These are phyloP conservation scores for Xylariaceae sp. DNA, from an alignment of 2,329 filamentous ascomycete genomes.

Conservation along the genomic window DNA sequence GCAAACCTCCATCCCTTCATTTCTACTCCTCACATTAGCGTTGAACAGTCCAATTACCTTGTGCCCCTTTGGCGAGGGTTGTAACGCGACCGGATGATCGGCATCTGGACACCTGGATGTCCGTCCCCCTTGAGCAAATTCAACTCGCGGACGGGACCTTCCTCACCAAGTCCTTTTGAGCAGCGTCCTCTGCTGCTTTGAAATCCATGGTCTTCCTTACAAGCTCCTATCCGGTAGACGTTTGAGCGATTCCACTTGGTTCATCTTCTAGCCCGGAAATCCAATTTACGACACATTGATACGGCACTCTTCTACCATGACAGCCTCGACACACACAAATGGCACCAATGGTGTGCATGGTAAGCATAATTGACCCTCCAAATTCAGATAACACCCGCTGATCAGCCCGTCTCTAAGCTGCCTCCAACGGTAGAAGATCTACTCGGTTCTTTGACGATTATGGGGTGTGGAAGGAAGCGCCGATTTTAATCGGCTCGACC, in stretches of 20 bases:
- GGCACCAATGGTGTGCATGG: conserved; percentile 36
- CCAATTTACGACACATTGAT: not conserved
- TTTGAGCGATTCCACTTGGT: not conserved
- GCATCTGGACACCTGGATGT: conserved; percentile 29
- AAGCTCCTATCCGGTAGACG: not conserved
- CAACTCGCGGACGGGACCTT: conserved; percentile 10
- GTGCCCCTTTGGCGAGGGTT: conserved; percentile 26
- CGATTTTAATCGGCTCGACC: conserved; percentile 71
- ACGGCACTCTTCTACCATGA: conserved; percentile 28
- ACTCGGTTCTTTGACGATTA: conserved; percentile 60
- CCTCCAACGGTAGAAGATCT: conserved; percentile 33
- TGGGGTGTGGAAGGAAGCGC: conserved; percentile 74
- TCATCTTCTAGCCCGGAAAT: not conserved
- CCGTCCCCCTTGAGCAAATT: conserved; percentile 22
- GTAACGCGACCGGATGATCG: conserved; percentile 31
- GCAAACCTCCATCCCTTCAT: conserved; percentile 12
- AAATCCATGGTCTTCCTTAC: not conserved
- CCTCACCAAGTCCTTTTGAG: conserved; percentile 10
- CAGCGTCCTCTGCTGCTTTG: conserved; percentile 10
- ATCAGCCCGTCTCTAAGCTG: conserved; percentile 25
- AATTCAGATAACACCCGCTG: not conserved
- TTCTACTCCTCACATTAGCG: conserved; percentile 18
- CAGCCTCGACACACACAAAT: conserved; percentile 32
- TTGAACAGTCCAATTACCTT: conserved; percentile 26
- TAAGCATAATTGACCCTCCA: conserved; percentile 22